Evolutionary conservation across 148 eudicot genomes (phyloP).

Genomic region (Agrostemma githago): DNA sequence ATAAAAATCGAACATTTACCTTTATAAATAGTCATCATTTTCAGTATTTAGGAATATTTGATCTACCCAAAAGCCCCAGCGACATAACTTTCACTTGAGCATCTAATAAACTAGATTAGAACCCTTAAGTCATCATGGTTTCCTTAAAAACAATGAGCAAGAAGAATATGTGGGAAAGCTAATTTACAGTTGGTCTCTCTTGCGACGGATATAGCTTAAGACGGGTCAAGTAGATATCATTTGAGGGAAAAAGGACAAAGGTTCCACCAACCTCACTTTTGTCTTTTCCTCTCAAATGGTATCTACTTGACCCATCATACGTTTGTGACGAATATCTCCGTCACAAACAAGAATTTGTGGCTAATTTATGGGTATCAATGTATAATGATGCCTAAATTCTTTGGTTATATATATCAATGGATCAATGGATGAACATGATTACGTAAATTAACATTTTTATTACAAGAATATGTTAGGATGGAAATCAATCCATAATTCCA

Average conservation of each 20-base stretch:
- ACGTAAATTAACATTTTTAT: constrained; percentile 6
- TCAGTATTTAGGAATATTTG: background rate
- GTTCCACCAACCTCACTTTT: too few relatives aligned
- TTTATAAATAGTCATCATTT: background rate
- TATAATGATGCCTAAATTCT: constrained; percentile 13
- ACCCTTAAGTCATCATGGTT: background rate
- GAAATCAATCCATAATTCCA: background rate
- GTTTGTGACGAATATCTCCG: too few relatives aligned
- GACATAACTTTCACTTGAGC: constrained; percentile 1
- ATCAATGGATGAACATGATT: background rate
- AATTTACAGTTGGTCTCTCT: too few relatives aligned
- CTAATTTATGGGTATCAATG: constrained; percentile 11
- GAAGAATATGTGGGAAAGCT: constrained; percentile 9
- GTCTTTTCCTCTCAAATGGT: too few relatives aligned
- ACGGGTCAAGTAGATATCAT: too few relatives aligned
- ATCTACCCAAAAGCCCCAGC: constrained; percentile 8
- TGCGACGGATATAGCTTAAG: too few relatives aligned
- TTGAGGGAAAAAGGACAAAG: too few relatives aligned
- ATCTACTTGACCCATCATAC: too few relatives aligned
- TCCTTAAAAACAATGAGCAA: constrained; percentile 19
- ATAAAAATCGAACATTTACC: constrained; percentile 1
- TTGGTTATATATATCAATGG: background rate
- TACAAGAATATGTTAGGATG: constrained; percentile 27
- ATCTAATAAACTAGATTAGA: background rate
- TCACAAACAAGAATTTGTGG: constrained; percentile 10